A percentile compares a stretch with the other conserved stretches of the same genome.
phyloP scores from a whole-genome alignment of 106 monocot genomes.

The Vanilla planifolia region DNA sequence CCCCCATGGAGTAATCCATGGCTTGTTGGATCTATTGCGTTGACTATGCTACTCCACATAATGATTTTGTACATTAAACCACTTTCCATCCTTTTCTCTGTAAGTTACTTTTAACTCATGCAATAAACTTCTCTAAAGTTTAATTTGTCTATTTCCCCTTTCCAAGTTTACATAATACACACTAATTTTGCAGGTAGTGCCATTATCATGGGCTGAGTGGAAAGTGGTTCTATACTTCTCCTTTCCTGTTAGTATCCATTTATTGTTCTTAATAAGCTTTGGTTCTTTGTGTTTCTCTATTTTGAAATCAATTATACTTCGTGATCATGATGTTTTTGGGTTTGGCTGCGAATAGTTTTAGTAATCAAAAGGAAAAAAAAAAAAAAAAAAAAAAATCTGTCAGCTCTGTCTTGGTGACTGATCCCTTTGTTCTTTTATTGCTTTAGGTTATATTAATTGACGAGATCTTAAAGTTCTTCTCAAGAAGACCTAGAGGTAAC shows the following conservation, averaged over 20 bases:
- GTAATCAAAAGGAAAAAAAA: too few relatives aligned
- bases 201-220: slow-evolving; percentile 93
- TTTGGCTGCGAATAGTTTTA: not conserved
- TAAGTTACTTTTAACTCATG: slow-evolving; percentile 33
- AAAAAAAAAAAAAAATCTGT: too few relatives aligned
- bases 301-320: not conserved
- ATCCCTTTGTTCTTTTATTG: not conserved
- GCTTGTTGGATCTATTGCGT: slow-evolving; percentile 85
- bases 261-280: not conserved
- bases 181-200: slow-evolving; percentile 66
- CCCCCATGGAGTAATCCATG: slow-evolving; percentile 95
- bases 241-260: slow-evolving; percentile 71
- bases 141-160: not conserved
- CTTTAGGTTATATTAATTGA: slow-evolving; percentile 90
- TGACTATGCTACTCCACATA: slow-evolving; percentile 91
- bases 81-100: slow-evolving; percentile 87
- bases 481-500: slow-evolving; percentile 79
- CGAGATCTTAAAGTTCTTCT: slow-evolving; percentile 88
- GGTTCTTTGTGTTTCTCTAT: not conserved
- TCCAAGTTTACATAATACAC: not conserved
- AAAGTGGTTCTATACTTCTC: slow-evolving; percentile 75
- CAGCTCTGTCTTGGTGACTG: too few relatives aligned
- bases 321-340: too few relatives aligned
- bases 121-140: not conserved
- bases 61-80: slow-evolving; percentile 84